Conservation (phyloP, 331 rosid species). For the Pyracantha coccinea region DNA sequence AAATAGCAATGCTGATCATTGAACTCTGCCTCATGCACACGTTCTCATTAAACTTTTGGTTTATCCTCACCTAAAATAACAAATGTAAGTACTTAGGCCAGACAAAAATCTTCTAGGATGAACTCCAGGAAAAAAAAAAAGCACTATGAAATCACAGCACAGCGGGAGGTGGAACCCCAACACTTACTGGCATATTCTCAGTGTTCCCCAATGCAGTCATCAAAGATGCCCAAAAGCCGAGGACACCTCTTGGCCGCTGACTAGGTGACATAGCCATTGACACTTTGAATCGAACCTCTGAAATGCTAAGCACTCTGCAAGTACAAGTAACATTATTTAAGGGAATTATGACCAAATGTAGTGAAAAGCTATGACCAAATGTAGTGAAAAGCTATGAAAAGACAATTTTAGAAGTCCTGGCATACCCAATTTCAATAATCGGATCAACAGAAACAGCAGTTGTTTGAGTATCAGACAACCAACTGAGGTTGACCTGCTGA, state of each 20-base stretch:
- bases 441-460: conserved; percentile 93
- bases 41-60: conserved; percentile 76
- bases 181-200: conserved; percentile 90
- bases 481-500: conserved; percentile 73
- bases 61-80: conserved; percentile 69
- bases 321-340: conserved; percentile 21
- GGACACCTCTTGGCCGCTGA: conserved; percentile 92
- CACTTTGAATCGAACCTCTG: conserved; percentile 86
- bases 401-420: conserved; percentile 18
- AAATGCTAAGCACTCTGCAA: conserved; percentile 72
- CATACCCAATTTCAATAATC: conserved; percentile 80
- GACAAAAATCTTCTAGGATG: not conserved
- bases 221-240: conserved; percentile 97
- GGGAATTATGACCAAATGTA: conserved; percentile 13
- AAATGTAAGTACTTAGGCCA: not conserved
- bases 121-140: not conserved
- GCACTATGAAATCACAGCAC: conserved; percentile 5
- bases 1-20: conserved; percentile 83
- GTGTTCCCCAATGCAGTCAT: conserved; percentile 99
- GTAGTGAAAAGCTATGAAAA: conserved; percentile 6
- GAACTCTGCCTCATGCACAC: conserved; percentile 93
- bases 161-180: conserved; percentile 5
- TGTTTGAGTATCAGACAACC: conserved; percentile 68
- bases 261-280: conserved; percentile 93
- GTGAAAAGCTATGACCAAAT: conserved; percentile 6